Evolutionary conservation across 2,329 filamentous ascomycete species (phyloP), one percentile per base, ranked within the genome.

Genomic region (Simplicillium aogashimaense): DNA sequence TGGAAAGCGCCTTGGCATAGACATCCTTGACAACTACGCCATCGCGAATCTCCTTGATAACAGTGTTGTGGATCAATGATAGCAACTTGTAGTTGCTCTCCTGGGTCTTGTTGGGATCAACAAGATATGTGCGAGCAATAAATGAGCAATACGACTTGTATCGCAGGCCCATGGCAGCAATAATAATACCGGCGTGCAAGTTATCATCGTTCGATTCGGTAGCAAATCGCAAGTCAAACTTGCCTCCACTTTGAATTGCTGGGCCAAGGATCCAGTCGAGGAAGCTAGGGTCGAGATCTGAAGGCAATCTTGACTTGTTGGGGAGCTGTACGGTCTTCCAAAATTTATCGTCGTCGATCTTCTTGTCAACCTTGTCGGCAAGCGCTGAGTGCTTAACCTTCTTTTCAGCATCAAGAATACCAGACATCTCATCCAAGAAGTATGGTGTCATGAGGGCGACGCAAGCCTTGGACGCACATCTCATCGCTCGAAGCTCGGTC

Each of bases 371-470:
- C 62, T 89, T 92, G 53, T 86, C 80, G n/a, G 86, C 81, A 7
- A 98, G 74, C 2, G 75, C 74, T 48, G 82, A 86, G 64, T 98
- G 92, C 47, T 88, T 92, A 57, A 97, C 87, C 58, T 95, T 95
- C 70, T 95, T 95, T 61, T 97, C 94, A 50, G 89, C 83, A 56
- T 98, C 92, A 44, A 98, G 78, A 39, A 97, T 83, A 51, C 85
- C 83, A 38, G 90, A 95, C 89, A 98, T 97, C 60, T 95, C 89
- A 57, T 98, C 92, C 49, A 98, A 81, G 60, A 97, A 97, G 63
- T 92, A 98, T 44, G 90, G 87, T 38, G 87, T 87, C 81, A 97
- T 94, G 44, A 97, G 70, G 43, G 88, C 89, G 49, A 94, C 90
- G 51, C 89, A 95, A 36, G 92, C 90, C 57, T 92, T 85, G 41